phyloP scores from a whole-genome alignment of 2,329 filamentous ascomycete species.

The Fusarium miscanthi region DNA sequence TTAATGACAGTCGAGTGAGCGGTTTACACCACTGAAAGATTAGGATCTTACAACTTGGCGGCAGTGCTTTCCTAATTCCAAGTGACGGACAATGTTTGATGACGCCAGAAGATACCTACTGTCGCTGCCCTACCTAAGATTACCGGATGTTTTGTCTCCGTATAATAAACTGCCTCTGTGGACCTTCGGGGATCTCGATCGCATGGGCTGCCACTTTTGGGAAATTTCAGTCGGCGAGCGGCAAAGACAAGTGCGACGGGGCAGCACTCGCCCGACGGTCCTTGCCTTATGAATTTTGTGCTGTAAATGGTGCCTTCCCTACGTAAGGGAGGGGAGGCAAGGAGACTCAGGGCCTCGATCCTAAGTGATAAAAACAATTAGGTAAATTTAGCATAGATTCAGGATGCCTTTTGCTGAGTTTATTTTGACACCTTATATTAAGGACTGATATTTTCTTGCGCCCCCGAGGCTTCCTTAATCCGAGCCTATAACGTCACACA shows the following conservation, averaged over 20 bases:
- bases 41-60: neutral
- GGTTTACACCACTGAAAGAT: neutral
- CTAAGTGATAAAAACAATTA: too few species aligned
- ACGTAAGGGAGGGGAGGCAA: neutral
- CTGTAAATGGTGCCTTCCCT: conserved; percentile 24
- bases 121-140: neutral
- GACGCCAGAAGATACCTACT: neutral
- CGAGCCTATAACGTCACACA: conserved; percentile 40
- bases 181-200: conserved; percentile 29
- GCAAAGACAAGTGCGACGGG: conserved; percentile 21
- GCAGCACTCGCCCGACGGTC: conserved; percentile 15
- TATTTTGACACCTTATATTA: too few species aligned
- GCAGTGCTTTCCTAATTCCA: neutral
- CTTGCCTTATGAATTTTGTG: conserved; percentile 17
- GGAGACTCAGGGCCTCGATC: too few species aligned
- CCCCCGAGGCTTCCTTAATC: conserved; percentile 16
- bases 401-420: too few species aligned
- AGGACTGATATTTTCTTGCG: too few species aligned
- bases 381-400: too few species aligned
- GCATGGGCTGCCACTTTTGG: conserved; percentile 11
- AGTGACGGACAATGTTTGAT: neutral
- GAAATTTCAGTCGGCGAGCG: conserved; percentile 7
- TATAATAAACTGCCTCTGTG: conserved; percentile 3
- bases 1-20: neutral
- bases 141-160: neutral